A percentile compares a stretch with the other conserved stretches of the same genome.
These are phyloP conservation scores for Xanthoconium separans DNA, from an alignment of 1,284 basidiomycete genomes.

Conservation along the genomic window DNA sequence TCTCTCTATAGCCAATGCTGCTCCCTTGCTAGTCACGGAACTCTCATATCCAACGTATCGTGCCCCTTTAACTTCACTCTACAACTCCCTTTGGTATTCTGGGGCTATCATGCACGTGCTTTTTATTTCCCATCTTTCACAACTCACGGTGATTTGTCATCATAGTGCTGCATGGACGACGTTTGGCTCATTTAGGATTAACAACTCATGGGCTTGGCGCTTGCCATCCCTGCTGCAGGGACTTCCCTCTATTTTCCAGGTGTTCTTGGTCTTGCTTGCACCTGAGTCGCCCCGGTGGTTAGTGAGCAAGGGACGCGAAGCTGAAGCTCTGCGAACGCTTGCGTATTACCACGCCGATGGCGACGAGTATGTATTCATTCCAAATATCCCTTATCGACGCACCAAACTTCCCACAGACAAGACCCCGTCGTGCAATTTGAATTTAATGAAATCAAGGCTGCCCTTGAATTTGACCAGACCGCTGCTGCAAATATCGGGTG, in stretches of 20 bases:
- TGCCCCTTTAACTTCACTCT: constrained; percentile 66
- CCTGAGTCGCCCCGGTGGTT: constrained; percentile 77
- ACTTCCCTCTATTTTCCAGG: constrained; percentile 62
- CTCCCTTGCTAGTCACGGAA: constrained; percentile 76
- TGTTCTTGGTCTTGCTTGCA: constrained; percentile 56
- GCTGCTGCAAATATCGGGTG: constrained; percentile 60
- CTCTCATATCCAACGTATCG: constrained; percentile 77
- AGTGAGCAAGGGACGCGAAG: constrained; percentile 63
- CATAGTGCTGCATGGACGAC: constrained; percentile 73
- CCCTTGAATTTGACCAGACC: constrained; percentile 62
- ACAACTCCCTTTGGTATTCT: constrained; percentile 79
- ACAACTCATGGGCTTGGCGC: constrained; percentile 72
- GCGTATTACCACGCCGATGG: constrained; percentile 79
- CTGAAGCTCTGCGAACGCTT: constrained; percentile 59
- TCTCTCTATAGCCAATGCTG: constrained; percentile 49
- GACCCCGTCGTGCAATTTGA: constrained; percentile 77
- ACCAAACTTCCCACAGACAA: constrained; percentile 56
- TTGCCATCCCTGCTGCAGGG: constrained; percentile 69
- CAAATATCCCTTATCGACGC: background rate
- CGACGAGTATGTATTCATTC: constrained; percentile 47
- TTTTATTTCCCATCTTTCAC: background rate
- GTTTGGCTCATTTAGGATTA: constrained; percentile 70
- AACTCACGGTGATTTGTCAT: background rate
- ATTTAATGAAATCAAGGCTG: constrained; percentile 75
- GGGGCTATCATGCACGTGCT: constrained; percentile 64